Evolutionary conservation across 2,329 filamentous ascomycete genomes (phyloP).

Genomic region (Sclerotinia nivalis): DNA sequence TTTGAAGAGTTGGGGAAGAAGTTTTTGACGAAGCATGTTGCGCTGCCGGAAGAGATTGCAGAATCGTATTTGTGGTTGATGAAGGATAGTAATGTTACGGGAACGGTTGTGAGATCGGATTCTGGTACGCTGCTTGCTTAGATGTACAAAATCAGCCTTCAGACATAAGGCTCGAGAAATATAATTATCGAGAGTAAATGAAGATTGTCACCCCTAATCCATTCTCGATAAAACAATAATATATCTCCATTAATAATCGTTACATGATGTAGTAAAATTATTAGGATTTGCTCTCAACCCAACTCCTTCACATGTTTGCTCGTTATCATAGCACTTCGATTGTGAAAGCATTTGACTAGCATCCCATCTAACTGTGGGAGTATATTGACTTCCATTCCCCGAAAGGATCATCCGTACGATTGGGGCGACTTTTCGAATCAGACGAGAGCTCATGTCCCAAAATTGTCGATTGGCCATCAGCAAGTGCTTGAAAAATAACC

Average conservation of each 20-base stretch:
- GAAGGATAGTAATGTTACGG: constrained; percentile 46
- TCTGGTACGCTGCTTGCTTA: constrained; percentile 23
- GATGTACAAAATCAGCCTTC: neutral
- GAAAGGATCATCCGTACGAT: constrained; percentile 53
- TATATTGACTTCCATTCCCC: constrained; percentile 57
- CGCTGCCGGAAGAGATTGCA: constrained; percentile 44
- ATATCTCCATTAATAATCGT: neutral
- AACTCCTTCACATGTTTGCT: constrained; percentile 51
- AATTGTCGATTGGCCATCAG: constrained; percentile 49
- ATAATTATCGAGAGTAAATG: neutral
- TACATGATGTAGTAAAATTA: neutral
- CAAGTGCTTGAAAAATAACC: constrained; percentile 59
- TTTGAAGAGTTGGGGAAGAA: constrained; percentile 30
- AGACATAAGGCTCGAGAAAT: neutral
- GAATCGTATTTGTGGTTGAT: constrained; percentile 49
- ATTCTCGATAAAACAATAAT: neutral
- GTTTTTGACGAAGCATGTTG: constrained; percentile 29
- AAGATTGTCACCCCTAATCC: too few species aligned
- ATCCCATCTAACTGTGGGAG: constrained; percentile 63
- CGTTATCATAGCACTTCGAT: constrained; percentile 53
- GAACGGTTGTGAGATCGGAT: constrained; percentile 34
- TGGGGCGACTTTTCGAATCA: constrained; percentile 38
- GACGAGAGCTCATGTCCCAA: constrained; percentile 21
- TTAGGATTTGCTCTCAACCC: constrained; percentile 37
- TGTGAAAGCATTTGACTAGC: constrained; percentile 52